Evolutionary conservation across 805 yeast genomes (phyloP).

Genomic region (Metschnikowia koreensis): DNA sequence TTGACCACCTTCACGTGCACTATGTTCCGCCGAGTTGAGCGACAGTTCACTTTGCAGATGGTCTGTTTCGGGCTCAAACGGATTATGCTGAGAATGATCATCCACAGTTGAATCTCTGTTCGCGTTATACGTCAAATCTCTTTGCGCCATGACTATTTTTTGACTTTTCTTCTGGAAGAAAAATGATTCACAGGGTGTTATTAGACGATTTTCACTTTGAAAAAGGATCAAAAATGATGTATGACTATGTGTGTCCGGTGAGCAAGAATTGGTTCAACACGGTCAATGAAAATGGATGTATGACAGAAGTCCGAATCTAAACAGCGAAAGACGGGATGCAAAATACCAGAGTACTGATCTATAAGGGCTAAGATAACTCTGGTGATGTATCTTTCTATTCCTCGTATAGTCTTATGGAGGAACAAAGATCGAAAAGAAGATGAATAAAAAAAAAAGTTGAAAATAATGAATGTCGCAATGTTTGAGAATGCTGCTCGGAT

Average conservation of each 20-base stretch:
- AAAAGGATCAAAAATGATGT: no score
- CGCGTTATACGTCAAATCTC: constrained; percentile 35
- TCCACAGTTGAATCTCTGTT: constrained; percentile 2
- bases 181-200: no score
- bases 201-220: no score
- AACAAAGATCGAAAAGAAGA: background rate
- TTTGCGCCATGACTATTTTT: constrained; percentile 21
- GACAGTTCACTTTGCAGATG: constrained; percentile 10
- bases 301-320: background rate
- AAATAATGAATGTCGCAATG: background rate
- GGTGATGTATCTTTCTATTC: background rate
- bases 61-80: constrained; percentile 16
- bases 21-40: constrained; percentile 12
- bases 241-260: no score
- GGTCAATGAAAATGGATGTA: background rate
- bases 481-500: background rate
- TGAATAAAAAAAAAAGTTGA: background rate
- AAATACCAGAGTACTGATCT: background rate
- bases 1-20: background rate
- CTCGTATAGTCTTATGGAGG: no score
- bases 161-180: background rate
- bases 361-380: background rate
- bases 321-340: background rate
- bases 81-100: constrained; percentile 6
- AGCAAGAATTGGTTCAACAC: background rate